Percentiles rank a stretch among this genome's conserved stretches.
phyloP scores from a whole-genome alignment of 352 stramenopile species.

The Lagenidium sp. region DNA sequence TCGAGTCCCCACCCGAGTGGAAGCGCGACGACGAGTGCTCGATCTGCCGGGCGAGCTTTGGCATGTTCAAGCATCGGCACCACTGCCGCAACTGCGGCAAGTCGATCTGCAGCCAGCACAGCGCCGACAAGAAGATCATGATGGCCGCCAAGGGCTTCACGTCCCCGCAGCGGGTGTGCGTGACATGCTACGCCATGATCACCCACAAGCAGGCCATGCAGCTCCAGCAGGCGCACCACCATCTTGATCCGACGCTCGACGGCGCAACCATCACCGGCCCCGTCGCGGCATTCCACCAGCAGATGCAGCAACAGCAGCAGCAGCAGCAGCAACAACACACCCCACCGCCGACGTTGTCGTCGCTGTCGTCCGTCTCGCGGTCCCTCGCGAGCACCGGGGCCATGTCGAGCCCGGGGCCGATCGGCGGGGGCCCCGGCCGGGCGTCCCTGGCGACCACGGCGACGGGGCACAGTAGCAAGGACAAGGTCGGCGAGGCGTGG shows the following conservation, averaged over 20 bases:
- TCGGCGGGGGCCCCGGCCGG: background rate
- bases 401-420: background rate
- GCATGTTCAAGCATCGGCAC: conserved; percentile 82
- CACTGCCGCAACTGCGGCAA: conserved; percentile 81
- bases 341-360: background rate
- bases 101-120: conserved; percentile 77
- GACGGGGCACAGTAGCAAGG: background rate
- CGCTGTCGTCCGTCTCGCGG: background rate
- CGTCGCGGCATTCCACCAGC: conserved; percentile 19
- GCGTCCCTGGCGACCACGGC: conserved; percentile 2
- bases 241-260: conserved; percentile 8
- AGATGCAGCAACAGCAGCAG: conserved; percentile 18
- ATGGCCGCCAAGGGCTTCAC: conserved; percentile 68
- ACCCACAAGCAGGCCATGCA: conserved; percentile 25
- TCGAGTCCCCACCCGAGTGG: conserved; percentile 62
- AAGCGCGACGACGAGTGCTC: conserved; percentile 70
- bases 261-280: conserved; percentile 15
- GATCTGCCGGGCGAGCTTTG: conserved; percentile 64
- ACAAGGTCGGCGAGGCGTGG: conserved; percentile 12
- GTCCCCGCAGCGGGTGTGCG: conserved; percentile 67
- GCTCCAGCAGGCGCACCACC: conserved; percentile 25
- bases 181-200: conserved; percentile 68
- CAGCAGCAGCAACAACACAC: conserved; percentile 10
- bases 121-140: conserved; percentile 67
- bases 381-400: background rate